Base-by-base conservation (phyloP, 345 rosid species). In the Adansonia digitata region DNA sequence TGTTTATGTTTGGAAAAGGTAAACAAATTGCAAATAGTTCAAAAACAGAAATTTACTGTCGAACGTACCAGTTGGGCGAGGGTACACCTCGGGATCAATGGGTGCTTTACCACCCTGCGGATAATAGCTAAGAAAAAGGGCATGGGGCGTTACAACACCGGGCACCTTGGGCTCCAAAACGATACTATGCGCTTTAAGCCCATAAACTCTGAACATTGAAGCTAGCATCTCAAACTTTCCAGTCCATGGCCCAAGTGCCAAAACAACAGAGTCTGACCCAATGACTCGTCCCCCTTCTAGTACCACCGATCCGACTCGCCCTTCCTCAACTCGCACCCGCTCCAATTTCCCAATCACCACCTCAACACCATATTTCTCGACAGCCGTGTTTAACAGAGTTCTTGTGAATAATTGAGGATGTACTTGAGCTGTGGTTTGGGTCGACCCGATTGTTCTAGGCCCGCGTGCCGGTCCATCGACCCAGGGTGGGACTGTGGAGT, bases 171-270 rank as follows among this genome's bases (percentile, higher is more conserved):
- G 98, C 85, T 94, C 90, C 83, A 94, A 64, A 0, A 94, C 83
- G 0, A 94, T 84, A 72, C 95, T 91, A 51, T 92, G 97, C 69
- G 92, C 97, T 79, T 86, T 92, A 2, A 86, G 80, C 77, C 98
- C 97, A 73, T 71, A 87, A n/a, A 92, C 90, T 72, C 90, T 82
- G 72, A 92, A 91, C 52, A 90, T 48, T 26, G 90, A 85, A 5
- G 88, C 76, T 74, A 93, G 34, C 66, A 90, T 75, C 81, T 86
- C 92, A 0, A 93, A 84, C 77, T 86, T 93, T 45, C 89, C 88
- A 0, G 93, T 86, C 98, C 98, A 94, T 2, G 97, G 98, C 51
- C 98, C 96, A 43, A 91, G 87, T 12, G 96, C 87, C 61, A 93
- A 70, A 42, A 95, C 96, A 75, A 90, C 98, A 31, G 82, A 70